Evolutionary conservation across 805 yeast genomes (phyloP).

Genomic region (Zygotorulaspora sp.): DNA sequence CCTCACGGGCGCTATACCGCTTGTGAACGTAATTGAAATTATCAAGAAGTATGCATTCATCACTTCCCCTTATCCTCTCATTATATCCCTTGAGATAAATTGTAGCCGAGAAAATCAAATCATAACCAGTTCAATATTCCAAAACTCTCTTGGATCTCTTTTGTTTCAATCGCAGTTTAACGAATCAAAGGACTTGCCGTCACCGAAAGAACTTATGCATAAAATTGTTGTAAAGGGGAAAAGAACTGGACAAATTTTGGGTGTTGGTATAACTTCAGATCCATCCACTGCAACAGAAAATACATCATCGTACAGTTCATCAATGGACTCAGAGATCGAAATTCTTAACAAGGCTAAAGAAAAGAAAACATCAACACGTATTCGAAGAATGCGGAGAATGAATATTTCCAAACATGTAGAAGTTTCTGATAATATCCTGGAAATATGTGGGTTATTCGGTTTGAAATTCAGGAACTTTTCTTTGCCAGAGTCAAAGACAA

Average conservation of each 20-base stretch:
- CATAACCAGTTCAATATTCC: slow-evolving; percentile 50
- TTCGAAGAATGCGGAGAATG: slow-evolving; percentile 33
- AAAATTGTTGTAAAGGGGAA: slow-evolving; percentile 77
- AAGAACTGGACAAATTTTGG: slow-evolving; percentile 35
- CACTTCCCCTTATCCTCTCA: slow-evolving; percentile 80
- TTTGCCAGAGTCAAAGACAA: slow-evolving; percentile 75
- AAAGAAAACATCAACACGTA: slow-evolving; percentile 5
- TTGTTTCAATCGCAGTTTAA: slow-evolving; percentile 37
- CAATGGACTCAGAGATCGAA: slow-evolving; percentile 33
- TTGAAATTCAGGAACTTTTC: slow-evolving; percentile 76
- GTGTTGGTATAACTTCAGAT: slow-evolving; percentile 10
- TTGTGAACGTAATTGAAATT: slow-evolving; percentile 63
- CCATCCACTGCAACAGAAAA: slow-evolving; percentile 10
- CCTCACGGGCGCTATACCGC: slow-evolving; percentile 67
- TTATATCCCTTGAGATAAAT: slow-evolving; percentile 79
- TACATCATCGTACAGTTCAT: slow-evolving; percentile 34
- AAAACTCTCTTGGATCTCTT: slow-evolving; percentile 54
- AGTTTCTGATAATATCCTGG: slow-evolving; percentile 24
- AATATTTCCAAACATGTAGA: slow-evolving; percentile 25
- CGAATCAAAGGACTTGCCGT: slow-evolving; percentile 45
- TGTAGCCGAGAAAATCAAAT: slow-evolving; percentile 67
- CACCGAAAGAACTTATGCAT: slow-evolving; percentile 69
- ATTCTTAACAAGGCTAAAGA: slow-evolving; percentile 10
- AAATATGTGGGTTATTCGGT: slow-evolving; percentile 50
- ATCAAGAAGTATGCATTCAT: slow-evolving; percentile 84